Percentiles rank a stretch among this genome's conserved stretches.
Conservation (phyloP, 768 basidiomycete genomes). For the Suillus bovinus region DNA sequence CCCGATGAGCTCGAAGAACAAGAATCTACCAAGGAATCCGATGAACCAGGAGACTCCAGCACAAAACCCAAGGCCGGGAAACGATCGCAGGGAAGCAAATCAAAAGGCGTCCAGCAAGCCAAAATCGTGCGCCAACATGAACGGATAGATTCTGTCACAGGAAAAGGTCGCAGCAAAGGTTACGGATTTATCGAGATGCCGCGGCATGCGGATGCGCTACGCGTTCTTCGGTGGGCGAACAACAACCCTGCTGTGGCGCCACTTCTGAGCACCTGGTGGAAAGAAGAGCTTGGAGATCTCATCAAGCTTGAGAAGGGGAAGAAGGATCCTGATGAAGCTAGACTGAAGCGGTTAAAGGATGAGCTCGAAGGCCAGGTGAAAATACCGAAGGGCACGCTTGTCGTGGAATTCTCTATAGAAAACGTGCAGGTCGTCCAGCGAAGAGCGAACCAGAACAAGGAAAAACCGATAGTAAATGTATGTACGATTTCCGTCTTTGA, state of each 20-base stretch:
- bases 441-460: slow-evolving; percentile 54
- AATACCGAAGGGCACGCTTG: slow-evolving; percentile 51
- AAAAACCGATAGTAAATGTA: slow-evolving; percentile 24
- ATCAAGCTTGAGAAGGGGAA: slow-evolving; percentile 53
- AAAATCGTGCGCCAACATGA: slow-evolving; percentile 92
- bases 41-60: slow-evolving; percentile 17
- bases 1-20: slow-evolving; percentile 71
- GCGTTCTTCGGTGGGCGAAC: slow-evolving; percentile 92
- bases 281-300: slow-evolving; percentile 67
- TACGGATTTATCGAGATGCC: slow-evolving; percentile 95
- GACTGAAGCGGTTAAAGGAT: slow-evolving; percentile 60
- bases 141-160: slow-evolving; percentile 85
- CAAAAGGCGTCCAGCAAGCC: slow-evolving; percentile 71
- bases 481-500: not conserved
- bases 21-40: slow-evolving; percentile 30
- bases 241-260: slow-evolving; percentile 69
- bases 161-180: slow-evolving; percentile 86
- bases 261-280: slow-evolving; percentile 84
- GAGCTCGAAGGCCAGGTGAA: slow-evolving; percentile 46
- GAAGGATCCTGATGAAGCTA: slow-evolving; percentile 47
- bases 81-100: slow-evolving; percentile 27
- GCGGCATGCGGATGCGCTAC: slow-evolving; percentile 85
- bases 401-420: slow-evolving; percentile 97
- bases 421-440: slow-evolving; percentile 88
- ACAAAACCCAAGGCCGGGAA: slow-evolving; percentile 23